A percentile compares a stretch with the other conserved stretches of the same genome.
Conservation (phyloP, 2,329 filamentous ascomycete species). For the Xylariales sp. region DNA sequence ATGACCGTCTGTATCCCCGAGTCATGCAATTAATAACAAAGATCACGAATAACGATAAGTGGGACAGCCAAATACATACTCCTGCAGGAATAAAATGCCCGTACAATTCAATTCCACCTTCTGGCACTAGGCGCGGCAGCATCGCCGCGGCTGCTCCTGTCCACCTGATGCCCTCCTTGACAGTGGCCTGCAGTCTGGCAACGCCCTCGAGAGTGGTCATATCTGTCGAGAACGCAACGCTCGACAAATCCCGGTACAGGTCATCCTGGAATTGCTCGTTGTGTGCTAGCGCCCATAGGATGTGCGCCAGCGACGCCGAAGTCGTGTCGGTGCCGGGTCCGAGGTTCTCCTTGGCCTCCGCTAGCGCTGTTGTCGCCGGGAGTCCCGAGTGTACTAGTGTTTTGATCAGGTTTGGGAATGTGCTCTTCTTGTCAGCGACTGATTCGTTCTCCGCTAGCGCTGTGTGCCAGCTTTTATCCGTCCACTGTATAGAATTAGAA, state of each 20-base stretch:
- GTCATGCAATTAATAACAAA: too few species aligned
- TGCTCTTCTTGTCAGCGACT: neutral
- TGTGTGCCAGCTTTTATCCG: constrained; percentile 1
- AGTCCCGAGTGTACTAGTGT: constrained; percentile 2
- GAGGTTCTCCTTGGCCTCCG: constrained; percentile 3
- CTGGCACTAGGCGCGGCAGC: constrained; percentile 1
- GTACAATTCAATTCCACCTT: neutral
- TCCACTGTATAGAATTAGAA: neutral
- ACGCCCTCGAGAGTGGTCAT: constrained; percentile 3
- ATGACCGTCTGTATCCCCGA: neutral
- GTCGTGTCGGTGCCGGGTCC: constrained; percentile 2
- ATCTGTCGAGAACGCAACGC: constrained; percentile 1
- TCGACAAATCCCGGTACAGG: neutral
- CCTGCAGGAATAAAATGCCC: constrained; percentile 1
- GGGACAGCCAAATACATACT: neutral
- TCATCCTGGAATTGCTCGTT: constrained; percentile 1
- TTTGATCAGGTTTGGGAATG: neutral
- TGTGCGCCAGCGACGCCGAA: constrained; percentile 1
- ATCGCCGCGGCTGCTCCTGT: constrained; percentile 2
- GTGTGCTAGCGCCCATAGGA: constrained; percentile 1
- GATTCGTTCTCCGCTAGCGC: neutral
- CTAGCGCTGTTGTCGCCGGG: neutral
- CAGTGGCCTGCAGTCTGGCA: constrained; percentile 1
- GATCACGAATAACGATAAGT: neutral
- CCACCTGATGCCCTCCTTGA: constrained; percentile 5